phyloP scores from a whole-genome alignment of 768 basidiomycete species.

The Calocybe indica region DNA sequence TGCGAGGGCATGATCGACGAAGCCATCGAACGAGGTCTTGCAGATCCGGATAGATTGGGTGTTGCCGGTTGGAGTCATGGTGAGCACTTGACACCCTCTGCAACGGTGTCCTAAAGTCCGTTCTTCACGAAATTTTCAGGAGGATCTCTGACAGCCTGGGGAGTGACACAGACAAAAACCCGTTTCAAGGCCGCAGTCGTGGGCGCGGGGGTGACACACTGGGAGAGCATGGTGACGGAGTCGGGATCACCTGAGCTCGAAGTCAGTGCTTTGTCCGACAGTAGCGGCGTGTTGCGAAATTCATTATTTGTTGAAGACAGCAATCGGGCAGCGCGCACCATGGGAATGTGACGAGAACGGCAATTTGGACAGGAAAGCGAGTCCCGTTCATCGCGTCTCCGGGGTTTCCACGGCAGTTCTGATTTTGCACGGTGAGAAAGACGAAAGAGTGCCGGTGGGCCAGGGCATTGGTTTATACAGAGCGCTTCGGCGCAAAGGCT shows the following conservation, averaged over 20 bases:
- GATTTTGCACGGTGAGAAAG: constrained; percentile 44
- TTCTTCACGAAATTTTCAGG: constrained; percentile 12
- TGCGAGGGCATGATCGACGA: constrained; percentile 32
- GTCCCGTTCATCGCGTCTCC: constrained; percentile 29
- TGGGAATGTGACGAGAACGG: constrained; percentile 19
- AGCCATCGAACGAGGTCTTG: constrained; percentile 23
- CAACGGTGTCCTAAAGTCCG: background rate
- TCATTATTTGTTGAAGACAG: constrained; percentile 12
- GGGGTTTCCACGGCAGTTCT: constrained; percentile 40
- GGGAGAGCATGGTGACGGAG: constrained; percentile 32
- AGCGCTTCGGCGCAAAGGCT: constrained; percentile 23
- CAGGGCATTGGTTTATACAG: constrained; percentile 28
- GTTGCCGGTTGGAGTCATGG: constrained; percentile 33
- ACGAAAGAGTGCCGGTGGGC: constrained; percentile 41
- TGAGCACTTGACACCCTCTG: constrained; percentile 4
- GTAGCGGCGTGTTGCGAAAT: constrained; percentile 4
- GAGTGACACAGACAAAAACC: constrained; percentile 26
- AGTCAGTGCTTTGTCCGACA: constrained; percentile 11
- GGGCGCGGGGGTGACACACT: constrained; percentile 27
- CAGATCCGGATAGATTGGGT: constrained; percentile 22
- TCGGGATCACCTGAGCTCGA: constrained; percentile 29
- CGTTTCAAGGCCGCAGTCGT: constrained; percentile 29
- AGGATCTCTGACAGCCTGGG: constrained; percentile 29
- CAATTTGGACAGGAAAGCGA: constrained; percentile 15
- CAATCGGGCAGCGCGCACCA: constrained; percentile 23